Base-by-base conservation (phyloP, 805 yeast species). In the Zygosaccharomyces siamensis region DNA sequence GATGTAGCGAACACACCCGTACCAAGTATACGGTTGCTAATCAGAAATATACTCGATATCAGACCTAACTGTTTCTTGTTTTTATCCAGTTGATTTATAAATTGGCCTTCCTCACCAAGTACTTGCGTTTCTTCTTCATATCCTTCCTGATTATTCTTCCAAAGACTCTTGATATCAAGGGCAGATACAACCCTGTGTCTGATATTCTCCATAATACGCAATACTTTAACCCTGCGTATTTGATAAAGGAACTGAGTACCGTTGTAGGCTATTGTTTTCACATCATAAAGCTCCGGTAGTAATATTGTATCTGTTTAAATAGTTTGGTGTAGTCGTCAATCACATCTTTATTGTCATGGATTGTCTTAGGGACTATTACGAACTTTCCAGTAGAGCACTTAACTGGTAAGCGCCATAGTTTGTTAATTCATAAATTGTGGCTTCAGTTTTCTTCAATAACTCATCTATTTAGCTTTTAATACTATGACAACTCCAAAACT, bases 1-100 rank as follows among this genome's bases (percentile, higher is more conserved):
- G 89, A 86, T 0, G 86, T 82, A 10, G 85, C 79, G 62, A 84
- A 84, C 42, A 84, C 83, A 67, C 89, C 89, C 0, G 89, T 84
- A 53, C 90, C 90, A 39, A 84, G 73, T 71, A 84, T 79, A 55
- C 89, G 79, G 54, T 83, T 84, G 57, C 83, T 72, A 48, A 83
- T 79, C 49, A 83, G 68, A 45, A 84, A 84, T 46, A 83, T 74
- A 46, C 89, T 86, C 39, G 84, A 78, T 32, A 77, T 44, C 40
- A 77, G 62, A 45, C 83, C 83, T 32, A 79, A 55, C 39, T 72
- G 68, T 50, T 72, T 73, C 38, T 68, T 63, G 49, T 75, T 74
- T 55, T 66, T 61, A 48, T 73, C 77, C 35, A 68, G 42, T 39
- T 71, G 70, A n/a, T 67, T 66, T 7, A 60, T 63, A 33, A 61